Conservation (phyloP, 1,284 basidiomycete genomes). For the Sparassis latifolia region DNA sequence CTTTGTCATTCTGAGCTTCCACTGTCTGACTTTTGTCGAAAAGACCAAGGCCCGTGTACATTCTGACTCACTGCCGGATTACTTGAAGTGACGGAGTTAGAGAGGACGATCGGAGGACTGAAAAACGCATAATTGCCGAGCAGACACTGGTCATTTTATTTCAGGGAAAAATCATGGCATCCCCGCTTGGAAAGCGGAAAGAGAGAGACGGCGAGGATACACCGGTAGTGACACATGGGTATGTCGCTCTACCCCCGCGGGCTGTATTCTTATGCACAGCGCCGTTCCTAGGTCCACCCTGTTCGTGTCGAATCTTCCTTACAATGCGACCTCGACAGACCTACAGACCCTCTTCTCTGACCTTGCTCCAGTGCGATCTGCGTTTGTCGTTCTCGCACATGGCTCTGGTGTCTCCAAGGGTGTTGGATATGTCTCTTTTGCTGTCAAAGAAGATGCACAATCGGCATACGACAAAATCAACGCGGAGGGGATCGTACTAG, state of each 20-base stretch:
- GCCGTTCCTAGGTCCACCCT: conserved; percentile 48
- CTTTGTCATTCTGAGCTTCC: no score
- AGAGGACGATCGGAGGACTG: no score
- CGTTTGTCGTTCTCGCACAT: conserved; percentile 86
- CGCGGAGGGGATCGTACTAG: conserved; percentile 48
- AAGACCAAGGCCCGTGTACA: no score
- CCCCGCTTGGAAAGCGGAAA: conserved; percentile 46
- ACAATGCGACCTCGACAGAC: conserved; percentile 85
- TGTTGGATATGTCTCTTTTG: conserved; percentile 96
- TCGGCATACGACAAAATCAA: conserved; percentile 58
- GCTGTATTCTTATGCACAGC: not conserved
- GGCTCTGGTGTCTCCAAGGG: conserved; percentile 86
- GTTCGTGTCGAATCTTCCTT: conserved; percentile 83
- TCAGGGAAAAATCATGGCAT: conserved; percentile 12
- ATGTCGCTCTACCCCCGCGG: not conserved
- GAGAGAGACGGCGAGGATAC: conserved; percentile 33
- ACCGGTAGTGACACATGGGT: not conserved
- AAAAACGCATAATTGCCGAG: no score
- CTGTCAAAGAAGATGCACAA: conserved; percentile 85
- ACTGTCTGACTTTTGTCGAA: no score
- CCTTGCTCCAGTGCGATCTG: conserved; percentile 89
- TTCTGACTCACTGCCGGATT: no score
- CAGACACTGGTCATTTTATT: no score
- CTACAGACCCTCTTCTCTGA: conserved; percentile 92
- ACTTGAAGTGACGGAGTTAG: no score